Conservation (phyloP, 106 monocot genomes). For the Posidonia australis region DNA sequence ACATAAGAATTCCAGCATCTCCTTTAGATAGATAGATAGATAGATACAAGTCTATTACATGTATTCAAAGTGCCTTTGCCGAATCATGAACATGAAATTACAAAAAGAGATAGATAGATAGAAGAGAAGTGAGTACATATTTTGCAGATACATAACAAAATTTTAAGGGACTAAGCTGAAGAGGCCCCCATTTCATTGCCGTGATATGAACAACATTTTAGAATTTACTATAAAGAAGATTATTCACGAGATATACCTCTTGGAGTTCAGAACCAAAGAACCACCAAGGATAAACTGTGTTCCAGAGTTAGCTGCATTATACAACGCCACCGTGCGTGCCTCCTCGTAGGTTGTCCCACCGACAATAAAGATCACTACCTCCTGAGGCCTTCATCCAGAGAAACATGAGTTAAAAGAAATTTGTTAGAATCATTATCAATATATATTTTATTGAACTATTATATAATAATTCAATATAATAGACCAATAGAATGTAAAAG, state of each 20-base stretch:
- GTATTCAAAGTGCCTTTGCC: neutral
- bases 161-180: neutral
- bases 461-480: no score
- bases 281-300: constrained; percentile 91
- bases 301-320: constrained; percentile 81
- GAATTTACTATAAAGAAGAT: no score
- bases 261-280: constrained; percentile 80
- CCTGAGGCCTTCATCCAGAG: constrained; percentile 54
- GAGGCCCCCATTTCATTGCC: no score
- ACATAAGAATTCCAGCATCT: no score
- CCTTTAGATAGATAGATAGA: no score
- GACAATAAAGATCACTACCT: constrained; percentile 87
- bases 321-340: constrained; percentile 63
- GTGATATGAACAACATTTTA: no score
- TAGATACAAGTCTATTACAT: no score
- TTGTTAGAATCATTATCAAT: neutral
- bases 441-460: no score
- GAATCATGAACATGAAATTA: neutral
- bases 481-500: no score
- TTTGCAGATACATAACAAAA: neutral
- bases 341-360: constrained; percentile 98
- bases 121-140: neutral
- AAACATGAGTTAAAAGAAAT: neutral
- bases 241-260: constrained; percentile 47
- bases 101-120: neutral